A percentile compares a stretch with the other conserved stretches of the same genome.
Evolutionary conservation across 2,329 filamentous ascomycete genomes (phyloP).

Genomic region (Cryphonectria naterciae): DNA sequence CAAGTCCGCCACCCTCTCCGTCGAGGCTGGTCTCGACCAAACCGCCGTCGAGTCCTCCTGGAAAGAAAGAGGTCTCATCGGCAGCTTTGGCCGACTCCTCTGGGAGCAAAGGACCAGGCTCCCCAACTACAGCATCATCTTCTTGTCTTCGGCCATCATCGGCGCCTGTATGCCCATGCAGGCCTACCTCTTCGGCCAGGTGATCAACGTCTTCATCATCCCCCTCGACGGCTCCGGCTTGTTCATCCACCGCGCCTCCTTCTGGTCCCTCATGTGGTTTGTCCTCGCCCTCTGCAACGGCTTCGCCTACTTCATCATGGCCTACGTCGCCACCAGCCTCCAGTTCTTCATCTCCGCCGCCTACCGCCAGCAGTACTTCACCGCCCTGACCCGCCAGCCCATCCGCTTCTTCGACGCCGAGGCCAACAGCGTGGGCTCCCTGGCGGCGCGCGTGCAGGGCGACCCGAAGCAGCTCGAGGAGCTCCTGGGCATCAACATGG

Average conservation of each 20-base stretch:
- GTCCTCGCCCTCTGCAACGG: slow-evolving; percentile 23
- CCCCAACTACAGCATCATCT: slow-evolving; percentile 53
- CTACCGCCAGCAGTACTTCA: slow-evolving; percentile 65
- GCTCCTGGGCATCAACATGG: slow-evolving; percentile 66
- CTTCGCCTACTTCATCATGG: slow-evolving; percentile 50
- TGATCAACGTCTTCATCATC: slow-evolving; percentile 55
- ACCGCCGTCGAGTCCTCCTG: slow-evolving; percentile 32
- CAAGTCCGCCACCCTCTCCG: slow-evolving; percentile 48
- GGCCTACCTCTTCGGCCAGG: slow-evolving; percentile 53
- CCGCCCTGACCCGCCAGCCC: slow-evolving; percentile 61
- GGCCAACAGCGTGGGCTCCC: slow-evolving; percentile 62
- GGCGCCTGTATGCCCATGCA: slow-evolving; percentile 18
- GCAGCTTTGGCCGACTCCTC: slow-evolving; percentile 60
- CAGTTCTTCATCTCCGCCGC: slow-evolving; percentile 53
- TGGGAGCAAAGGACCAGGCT: slow-evolving; percentile 59
- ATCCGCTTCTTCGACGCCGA: slow-evolving; percentile 65
- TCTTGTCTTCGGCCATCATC: slow-evolving; percentile 44
- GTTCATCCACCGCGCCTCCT: slow-evolving; percentile 48
- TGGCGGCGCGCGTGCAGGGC: slow-evolving; percentile 59
- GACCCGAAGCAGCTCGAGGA: slow-evolving; percentile 66
- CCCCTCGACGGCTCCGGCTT: slow-evolving; percentile 37
- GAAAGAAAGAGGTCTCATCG: slow-evolving; percentile 48
- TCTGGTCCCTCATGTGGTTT: slow-evolving; percentile 70
- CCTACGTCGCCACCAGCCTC: slow-evolving; percentile 48
- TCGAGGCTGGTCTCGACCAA: slow-evolving; percentile 35